Evolutionary conservation across 352 stramenopile species (phyloP).

Genomic region (Globisporangium solare): DNA sequence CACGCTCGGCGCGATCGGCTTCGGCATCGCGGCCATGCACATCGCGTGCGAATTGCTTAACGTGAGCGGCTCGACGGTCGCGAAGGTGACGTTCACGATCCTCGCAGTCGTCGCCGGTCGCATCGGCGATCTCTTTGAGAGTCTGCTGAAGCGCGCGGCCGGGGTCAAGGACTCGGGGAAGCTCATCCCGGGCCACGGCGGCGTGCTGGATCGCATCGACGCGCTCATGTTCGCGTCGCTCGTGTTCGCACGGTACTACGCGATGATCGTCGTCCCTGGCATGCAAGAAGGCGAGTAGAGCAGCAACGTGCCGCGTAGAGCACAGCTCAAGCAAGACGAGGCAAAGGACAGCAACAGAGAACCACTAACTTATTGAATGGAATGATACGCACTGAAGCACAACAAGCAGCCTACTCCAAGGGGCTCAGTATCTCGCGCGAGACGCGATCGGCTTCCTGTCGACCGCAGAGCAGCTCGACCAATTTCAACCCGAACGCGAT

Average conservation of each 20-base stretch:
- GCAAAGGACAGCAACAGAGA: not conserved
- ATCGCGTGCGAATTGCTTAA: conserved; percentile 67
- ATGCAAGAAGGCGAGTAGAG: not conserved
- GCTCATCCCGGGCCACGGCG: conserved; percentile 94
- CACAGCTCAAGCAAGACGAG: no score
- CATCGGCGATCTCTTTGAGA: conserved; percentile 94
- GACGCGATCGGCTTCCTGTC: conserved; percentile 29
- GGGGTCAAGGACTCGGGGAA: conserved; percentile 94
- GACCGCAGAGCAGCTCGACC: conserved; percentile 47
- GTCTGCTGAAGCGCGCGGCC: conserved; percentile 93
- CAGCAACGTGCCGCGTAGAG: not conserved
- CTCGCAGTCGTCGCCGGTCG: conserved; percentile 91
- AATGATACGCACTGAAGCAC: not conserved
- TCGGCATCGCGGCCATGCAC: conserved; percentile 85
- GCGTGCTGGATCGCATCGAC: conserved; percentile 94
- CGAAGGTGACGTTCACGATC: conserved; percentile 79
- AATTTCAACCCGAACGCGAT: conserved; percentile 51
- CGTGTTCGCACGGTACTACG: conserved; percentile 64
- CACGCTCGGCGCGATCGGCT: conserved; percentile 82
- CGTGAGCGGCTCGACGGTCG: conserved; percentile 73
- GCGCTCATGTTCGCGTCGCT: conserved; percentile 90
- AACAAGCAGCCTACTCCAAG: not conserved
- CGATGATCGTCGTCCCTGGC: conserved; percentile 26
- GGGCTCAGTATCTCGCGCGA: conserved; percentile 34
- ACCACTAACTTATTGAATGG: conserved; percentile 10